phyloP scores from a whole-genome alignment of 805 yeast genomes.

The Yarrowia keelungensis region DNA sequence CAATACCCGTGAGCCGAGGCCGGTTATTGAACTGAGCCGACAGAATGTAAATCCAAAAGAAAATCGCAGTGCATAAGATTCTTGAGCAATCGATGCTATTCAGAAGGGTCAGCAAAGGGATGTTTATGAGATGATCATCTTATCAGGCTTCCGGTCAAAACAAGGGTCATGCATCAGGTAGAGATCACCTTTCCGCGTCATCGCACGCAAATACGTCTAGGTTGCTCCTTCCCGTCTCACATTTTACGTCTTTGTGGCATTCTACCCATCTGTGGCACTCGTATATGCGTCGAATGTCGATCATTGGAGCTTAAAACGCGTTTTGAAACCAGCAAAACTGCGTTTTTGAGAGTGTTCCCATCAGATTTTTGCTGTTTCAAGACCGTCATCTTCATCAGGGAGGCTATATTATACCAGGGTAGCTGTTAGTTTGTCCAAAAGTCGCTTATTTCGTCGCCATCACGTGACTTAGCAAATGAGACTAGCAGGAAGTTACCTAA shows the following conservation, averaged over 20 bases:
- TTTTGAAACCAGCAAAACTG: neutral
- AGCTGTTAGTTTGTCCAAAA: neutral
- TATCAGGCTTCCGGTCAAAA: neutral
- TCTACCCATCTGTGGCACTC: neutral
- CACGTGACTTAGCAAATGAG: neutral
- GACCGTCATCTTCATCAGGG: too few relatives aligned
- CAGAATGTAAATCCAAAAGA: constrained; percentile 2
- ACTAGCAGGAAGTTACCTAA: too few relatives aligned
- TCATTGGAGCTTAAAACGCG: neutral
- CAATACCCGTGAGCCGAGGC: neutral
- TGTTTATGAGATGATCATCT: neutral
- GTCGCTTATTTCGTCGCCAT: neutral
- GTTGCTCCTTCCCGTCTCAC: neutral
- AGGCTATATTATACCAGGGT: too few relatives aligned
- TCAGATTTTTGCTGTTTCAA: too few relatives aligned
- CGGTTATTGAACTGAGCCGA: neutral
- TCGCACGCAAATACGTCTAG: neutral
- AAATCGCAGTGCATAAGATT: neutral
- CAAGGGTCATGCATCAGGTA: neutral
- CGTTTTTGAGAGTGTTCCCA: neutral
- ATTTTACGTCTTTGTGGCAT: neutral
- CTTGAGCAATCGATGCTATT: neutral
- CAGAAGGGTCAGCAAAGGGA: too few relatives aligned
- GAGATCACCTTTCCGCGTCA: neutral
- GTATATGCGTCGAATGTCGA: constrained; percentile 14